Percentiles rank a stretch among this genome's conserved stretches.
Conservation (phyloP, 225 moss, liverwort and hornwort species). For the Polytrichum formosum region DNA sequence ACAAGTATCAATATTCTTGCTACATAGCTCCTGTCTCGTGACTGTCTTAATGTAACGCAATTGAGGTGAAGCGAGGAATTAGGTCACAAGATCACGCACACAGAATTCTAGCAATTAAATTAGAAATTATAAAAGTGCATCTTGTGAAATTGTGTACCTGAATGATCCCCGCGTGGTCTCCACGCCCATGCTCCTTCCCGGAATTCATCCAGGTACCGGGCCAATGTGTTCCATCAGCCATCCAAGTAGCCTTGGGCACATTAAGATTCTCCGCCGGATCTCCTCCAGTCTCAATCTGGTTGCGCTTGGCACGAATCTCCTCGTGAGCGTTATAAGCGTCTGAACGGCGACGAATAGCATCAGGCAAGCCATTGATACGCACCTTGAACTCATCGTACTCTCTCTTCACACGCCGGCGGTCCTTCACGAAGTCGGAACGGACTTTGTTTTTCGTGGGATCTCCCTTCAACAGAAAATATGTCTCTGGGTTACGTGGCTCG, state of each 20-base stretch:
- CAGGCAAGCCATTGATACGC: constrained; percentile 66
- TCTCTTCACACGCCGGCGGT: constrained; percentile 71
- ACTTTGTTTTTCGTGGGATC: constrained; percentile 78
- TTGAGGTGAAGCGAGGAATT: too few relatives aligned
- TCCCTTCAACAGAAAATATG: constrained; percentile 60
- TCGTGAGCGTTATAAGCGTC: constrained; percentile 84
- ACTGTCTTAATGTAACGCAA: too few relatives aligned
- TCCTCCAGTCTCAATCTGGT: constrained; percentile 60
- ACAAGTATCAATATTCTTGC: too few relatives aligned
- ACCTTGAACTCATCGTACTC: constrained; percentile 87
- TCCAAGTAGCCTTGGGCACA: constrained; percentile 76
- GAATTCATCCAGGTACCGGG: constrained; percentile 67
- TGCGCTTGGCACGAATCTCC: constrained; percentile 67
- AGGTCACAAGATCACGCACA: too few relatives aligned
- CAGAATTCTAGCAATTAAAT: neutral
- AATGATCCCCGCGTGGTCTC: constrained; percentile 81
- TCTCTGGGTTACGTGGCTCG: constrained; percentile 76
- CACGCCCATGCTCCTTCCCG: constrained; percentile 72
- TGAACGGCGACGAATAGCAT: constrained; percentile 69
- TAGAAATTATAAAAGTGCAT: neutral
- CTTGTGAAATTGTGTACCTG: constrained; percentile 39
- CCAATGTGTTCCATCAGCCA: constrained; percentile 86
- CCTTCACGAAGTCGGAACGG: constrained; percentile 68
- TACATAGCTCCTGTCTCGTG: too few relatives aligned
- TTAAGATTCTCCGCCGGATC: constrained; percentile 62